Evolutionary conservation across 2,329 filamentous ascomycete species (phyloP).

Genomic region (Biscogniauxia sp.): DNA sequence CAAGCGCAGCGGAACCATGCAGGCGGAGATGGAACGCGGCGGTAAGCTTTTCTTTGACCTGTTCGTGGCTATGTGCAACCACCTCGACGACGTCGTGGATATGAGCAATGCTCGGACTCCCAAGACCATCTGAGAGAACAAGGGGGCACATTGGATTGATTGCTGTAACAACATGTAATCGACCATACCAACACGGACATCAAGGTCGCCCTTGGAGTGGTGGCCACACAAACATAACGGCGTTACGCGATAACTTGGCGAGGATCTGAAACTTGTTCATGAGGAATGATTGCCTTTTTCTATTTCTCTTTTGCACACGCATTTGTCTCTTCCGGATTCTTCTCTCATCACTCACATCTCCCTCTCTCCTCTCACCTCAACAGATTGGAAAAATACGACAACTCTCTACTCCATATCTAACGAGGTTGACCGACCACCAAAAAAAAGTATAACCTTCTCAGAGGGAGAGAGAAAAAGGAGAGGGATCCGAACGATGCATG

Average conservation of each 20-base stretch:
- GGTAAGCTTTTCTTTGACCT: conserved; percentile 97
- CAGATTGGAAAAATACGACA: conserved; percentile 48
- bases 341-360: conserved; percentile 37
- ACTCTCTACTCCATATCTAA: conserved; percentile 46
- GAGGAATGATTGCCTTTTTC: conserved; percentile 25
- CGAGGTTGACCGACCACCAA: conserved; percentile 50
- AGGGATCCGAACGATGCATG: conserved; percentile 38
- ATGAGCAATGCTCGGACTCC: conserved; percentile 67
- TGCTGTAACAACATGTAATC: conserved; percentile 23
- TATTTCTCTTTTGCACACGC: neutral
- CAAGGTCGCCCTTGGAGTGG: conserved; percentile 11
- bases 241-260: conserved; percentile 22
- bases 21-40: conserved; percentile 95
- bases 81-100: conserved; percentile 93
- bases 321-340: conserved; percentile 35
- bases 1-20: conserved; percentile 97
- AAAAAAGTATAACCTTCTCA: conserved; percentile 35
- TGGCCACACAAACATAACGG: conserved; percentile 12
- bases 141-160: conserved; percentile 1
- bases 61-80: conserved; percentile 97
- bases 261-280: conserved; percentile 21
- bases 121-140: conserved; percentile 50
- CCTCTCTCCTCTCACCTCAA: conserved; percentile 40
- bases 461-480: conserved; percentile 22
- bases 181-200: conserved; percentile 7